These are phyloP conservation scores for Nannizzia gypsea DNA, from an alignment of 2,329 filamentous ascomycete genomes.

Conservation along the genomic window DNA sequence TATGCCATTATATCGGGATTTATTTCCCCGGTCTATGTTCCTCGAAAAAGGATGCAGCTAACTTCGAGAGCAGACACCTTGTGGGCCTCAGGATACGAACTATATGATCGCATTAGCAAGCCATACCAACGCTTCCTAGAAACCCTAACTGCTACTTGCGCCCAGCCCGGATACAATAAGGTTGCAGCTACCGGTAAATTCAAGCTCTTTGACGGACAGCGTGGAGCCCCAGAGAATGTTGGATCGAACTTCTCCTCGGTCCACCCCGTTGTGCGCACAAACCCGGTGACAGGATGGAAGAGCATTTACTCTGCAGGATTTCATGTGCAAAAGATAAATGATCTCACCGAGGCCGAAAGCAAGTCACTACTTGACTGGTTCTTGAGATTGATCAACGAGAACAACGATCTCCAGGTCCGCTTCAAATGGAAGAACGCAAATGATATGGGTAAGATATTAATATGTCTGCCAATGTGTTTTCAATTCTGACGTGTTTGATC, in stretches of 20 bases:
- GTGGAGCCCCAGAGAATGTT: constrained; percentile 47
- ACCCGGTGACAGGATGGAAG: constrained; percentile 36
- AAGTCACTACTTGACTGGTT: constrained; percentile 26
- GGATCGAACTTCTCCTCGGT: constrained; percentile 41
- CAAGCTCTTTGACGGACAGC: constrained; percentile 20
- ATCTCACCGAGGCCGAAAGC: constrained; percentile 24
- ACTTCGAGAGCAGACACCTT: constrained; percentile 26
- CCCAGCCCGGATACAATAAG: constrained; percentile 23
- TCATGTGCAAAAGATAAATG: constrained; percentile 25
- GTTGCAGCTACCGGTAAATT: constrained; percentile 23
- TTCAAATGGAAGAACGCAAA: constrained; percentile 28
- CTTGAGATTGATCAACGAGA: constrained; percentile 28
- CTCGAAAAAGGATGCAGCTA: no score
- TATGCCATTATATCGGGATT: constrained; percentile 7
- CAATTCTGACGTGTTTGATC: not conserved
- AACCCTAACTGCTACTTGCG: constrained; percentile 29
- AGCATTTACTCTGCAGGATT: constrained; percentile 26
- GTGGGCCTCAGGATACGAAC: constrained; percentile 35
- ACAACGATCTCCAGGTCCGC: constrained; percentile 34
- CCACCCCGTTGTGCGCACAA: constrained; percentile 41
- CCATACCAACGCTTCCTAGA: constrained; percentile 31
- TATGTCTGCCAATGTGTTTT: not conserved
- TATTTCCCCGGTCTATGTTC: no score
- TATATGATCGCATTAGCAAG: constrained; percentile 32
- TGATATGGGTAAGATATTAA: constrained; percentile 30